phyloP scores from a whole-genome alignment of 2,329 filamentous ascomycete genomes.

The Metarhizium sp. region DNA sequence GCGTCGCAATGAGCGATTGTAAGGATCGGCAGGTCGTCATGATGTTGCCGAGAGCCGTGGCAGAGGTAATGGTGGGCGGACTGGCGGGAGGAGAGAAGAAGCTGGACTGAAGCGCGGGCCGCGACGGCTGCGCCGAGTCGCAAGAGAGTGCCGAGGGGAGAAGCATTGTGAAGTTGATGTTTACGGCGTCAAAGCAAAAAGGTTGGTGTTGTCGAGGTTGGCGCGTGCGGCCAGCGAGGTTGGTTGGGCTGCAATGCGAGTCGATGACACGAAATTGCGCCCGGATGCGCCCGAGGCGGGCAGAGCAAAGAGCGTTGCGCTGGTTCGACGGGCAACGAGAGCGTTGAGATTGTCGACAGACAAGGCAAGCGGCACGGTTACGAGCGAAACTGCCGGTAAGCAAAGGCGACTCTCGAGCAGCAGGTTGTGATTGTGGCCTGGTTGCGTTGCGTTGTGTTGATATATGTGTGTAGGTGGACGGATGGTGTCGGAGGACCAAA shows the following conservation, averaged over 20 bases:
- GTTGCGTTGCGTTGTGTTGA: background rate
- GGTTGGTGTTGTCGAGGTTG: background rate
- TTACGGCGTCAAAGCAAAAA: background rate
- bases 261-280: conserved; percentile 1
- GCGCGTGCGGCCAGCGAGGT: background rate
- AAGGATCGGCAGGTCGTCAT: conserved; percentile 52
- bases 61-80: conserved; percentile 37
- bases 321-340: too few relatives aligned
- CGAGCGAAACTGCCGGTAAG: too few relatives aligned
- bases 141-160: conserved; percentile 50
- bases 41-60: conserved; percentile 42
- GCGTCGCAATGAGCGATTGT: conserved; percentile 44
- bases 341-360: too few relatives aligned
- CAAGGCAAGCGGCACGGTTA: too few relatives aligned
- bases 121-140: conserved; percentile 39
- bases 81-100: conserved; percentile 52
- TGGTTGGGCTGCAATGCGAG: background rate
- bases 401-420: too few relatives aligned
- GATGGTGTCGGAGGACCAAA: background rate
- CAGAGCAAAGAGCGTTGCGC: background rate
- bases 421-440: too few relatives aligned
- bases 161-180: conserved; percentile 33
- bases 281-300: conserved; percentile 3
- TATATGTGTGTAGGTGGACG: background rate
- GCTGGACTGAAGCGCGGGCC: conserved; percentile 37